Conservation (phyloP, 176 grass and related monocot species). For the Eremochloa ophiuroides region DNA sequence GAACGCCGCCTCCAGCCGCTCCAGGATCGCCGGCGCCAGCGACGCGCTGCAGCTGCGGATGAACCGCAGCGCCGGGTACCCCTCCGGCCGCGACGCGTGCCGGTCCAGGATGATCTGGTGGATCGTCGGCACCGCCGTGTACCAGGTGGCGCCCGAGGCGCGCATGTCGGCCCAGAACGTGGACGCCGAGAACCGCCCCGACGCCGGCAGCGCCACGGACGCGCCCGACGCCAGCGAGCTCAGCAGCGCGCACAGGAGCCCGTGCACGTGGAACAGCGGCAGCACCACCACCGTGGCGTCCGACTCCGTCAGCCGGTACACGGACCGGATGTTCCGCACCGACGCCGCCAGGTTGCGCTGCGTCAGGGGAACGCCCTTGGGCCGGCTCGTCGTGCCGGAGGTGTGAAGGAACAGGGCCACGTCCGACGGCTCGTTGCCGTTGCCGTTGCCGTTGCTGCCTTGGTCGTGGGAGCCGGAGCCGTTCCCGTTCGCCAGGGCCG, state of each 20-base stretch:
- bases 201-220: constrained; percentile 46
- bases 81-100: constrained; percentile 37
- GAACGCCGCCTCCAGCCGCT: constrained; percentile 61
- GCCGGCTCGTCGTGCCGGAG: constrained; percentile 90
- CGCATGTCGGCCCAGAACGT: constrained; percentile 91
- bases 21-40: constrained; percentile 69
- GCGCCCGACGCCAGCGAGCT: constrained; percentile 58
- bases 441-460: no score
- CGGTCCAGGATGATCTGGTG: constrained; percentile 97
- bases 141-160: constrained; percentile 59
- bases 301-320: constrained; percentile 46
- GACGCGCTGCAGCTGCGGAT: constrained; percentile 95
- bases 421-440: constrained; percentile 57
- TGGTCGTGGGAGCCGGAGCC: no score
- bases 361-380: constrained; percentile 80
- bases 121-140: constrained; percentile 87
- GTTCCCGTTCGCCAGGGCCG: no score
- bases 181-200: constrained; percentile 79
- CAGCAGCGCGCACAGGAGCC: constrained; percentile 65
- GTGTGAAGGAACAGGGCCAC: constrained; percentile 88
- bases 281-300: constrained; percentile 82
- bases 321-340: constrained; percentile 61
- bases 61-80: constrained; percentile 67
- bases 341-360: constrained; percentile 91
- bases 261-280: constrained; percentile 94